These are phyloP conservation scores for Melaleuca quinquenervia DNA, from an alignment of 345 rosid species.

Conservation along the genomic window DNA sequence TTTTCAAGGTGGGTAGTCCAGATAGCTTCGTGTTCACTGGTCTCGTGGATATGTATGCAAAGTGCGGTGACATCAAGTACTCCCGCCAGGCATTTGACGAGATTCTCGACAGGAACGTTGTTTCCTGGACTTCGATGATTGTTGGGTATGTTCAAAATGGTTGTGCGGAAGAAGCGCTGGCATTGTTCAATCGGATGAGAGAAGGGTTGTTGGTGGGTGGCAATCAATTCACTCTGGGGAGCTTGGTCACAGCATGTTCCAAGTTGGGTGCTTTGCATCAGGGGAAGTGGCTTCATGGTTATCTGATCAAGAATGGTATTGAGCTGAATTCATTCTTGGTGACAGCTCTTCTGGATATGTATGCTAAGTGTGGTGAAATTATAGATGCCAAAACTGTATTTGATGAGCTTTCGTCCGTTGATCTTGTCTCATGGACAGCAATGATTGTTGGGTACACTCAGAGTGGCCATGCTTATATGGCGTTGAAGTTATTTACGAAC, in stretches of 20 bases:
- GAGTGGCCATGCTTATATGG: constrained; percentile 35
- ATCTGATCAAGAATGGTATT: constrained; percentile 53
- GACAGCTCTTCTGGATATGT: constrained; percentile 64
- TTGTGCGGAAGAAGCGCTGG: constrained; percentile 33
- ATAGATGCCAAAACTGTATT: constrained; percentile 48
- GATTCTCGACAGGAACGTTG: constrained; percentile 33
- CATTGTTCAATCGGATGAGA: constrained; percentile 65
- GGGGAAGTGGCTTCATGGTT: constrained; percentile 73
- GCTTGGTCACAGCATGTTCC: constrained; percentile 55
- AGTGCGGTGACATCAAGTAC: constrained; percentile 36
- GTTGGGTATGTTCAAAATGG: constrained; percentile 70
- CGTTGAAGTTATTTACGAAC: constrained; percentile 44
- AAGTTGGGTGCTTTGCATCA: constrained; percentile 61
- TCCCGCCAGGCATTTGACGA: constrained; percentile 39
- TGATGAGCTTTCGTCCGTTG: constrained; percentile 27
- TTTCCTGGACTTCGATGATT: constrained; percentile 86
- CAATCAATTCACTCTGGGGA: constrained; percentile 53
- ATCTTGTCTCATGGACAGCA: constrained; percentile 75
- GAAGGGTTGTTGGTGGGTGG: constrained; percentile 24
- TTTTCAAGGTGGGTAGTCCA: constrained; percentile 37
- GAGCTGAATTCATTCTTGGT: constrained; percentile 44
- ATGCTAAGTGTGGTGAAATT: constrained; percentile 60
- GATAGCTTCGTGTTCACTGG: constrained; percentile 58
- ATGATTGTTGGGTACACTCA: constrained; percentile 86
- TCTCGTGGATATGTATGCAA: constrained; percentile 77